phyloP scores from a whole-genome alignment of 2,329 filamentous ascomycete species.

The Diplodia scrobiculata region DNA sequence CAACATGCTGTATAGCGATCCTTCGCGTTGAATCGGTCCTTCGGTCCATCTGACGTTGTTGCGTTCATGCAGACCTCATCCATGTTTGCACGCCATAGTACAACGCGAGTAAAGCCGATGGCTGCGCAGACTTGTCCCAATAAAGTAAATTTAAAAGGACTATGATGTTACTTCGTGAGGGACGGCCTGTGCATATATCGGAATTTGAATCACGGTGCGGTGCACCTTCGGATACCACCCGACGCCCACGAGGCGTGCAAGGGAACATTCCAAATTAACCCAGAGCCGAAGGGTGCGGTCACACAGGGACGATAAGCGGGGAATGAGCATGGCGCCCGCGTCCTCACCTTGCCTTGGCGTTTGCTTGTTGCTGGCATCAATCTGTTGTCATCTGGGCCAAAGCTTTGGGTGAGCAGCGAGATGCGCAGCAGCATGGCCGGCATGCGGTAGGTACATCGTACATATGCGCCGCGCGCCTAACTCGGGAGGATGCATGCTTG shows the following conservation, averaged over 20 bases:
- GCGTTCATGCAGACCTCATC: constrained; percentile 11
- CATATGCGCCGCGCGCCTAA: constrained; percentile 12
- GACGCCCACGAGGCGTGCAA: constrained; percentile 21
- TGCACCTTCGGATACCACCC: neutral
- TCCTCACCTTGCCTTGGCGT: constrained; percentile 1
- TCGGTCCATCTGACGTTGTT: constrained; percentile 2
- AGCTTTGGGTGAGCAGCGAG: neutral
- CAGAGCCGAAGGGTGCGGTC: neutral
- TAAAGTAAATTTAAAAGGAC: neutral
- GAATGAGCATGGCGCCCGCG: neutral
- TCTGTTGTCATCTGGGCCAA: constrained; percentile 1
- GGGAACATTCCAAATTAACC: constrained; percentile 9
- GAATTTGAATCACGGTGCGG: neutral
- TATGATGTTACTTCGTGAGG: neutral
- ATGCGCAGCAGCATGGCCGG: neutral
- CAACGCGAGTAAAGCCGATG: constrained; percentile 1
- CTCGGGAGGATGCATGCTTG: constrained; percentile 8
- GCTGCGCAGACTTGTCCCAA: constrained; percentile 2
- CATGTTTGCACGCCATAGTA: neutral
- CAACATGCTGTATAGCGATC: constrained; percentile 9
- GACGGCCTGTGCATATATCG: constrained; percentile 17
- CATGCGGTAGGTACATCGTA: constrained; percentile 14
- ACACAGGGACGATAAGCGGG: constrained; percentile 11
- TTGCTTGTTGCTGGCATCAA: neutral
- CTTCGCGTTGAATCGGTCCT: constrained; percentile 17